Conservation (phyloP, 805 yeast species). For the Cyberlindnera maclurae region DNA sequence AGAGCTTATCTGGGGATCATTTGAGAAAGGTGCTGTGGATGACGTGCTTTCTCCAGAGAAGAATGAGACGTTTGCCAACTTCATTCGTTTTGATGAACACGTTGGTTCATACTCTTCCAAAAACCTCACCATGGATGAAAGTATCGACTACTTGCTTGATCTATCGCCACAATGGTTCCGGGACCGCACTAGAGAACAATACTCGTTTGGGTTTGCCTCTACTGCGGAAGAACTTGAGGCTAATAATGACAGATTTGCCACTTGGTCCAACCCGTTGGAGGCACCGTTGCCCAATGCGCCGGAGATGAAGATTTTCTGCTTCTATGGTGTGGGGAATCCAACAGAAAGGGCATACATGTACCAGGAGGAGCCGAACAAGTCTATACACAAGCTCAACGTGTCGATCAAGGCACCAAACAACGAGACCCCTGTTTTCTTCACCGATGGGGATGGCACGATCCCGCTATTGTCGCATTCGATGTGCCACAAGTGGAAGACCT, state of each 20-base stretch:
- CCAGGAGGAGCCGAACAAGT: constrained; percentile 55
- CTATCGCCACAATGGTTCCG: constrained; percentile 74
- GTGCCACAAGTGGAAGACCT: constrained; percentile 85
- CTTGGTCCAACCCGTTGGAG: constrained; percentile 95
- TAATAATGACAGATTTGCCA: constrained; percentile 66
- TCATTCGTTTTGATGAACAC: constrained; percentile 54
- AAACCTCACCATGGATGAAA: constrained; percentile 59
- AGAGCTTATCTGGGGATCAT: constrained; percentile 78
- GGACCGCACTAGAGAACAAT: constrained; percentile 57
- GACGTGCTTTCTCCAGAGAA: constrained; percentile 27
- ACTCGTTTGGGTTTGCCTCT: constrained; percentile 71
- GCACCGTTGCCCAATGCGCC: constrained; percentile 92
- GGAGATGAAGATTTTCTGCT: constrained; percentile 77
- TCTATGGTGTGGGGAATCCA: constrained; percentile 95
- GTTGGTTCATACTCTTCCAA: constrained; percentile 35
- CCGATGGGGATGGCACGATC: constrained; percentile 97
- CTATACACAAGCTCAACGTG: constrained; percentile 48
- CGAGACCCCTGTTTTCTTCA: constrained; percentile 62
- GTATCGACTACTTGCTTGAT: constrained; percentile 57
- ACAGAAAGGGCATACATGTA: constrained; percentile 92
- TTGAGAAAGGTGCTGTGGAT: constrained; percentile 64
- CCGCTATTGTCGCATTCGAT: constrained; percentile 80
- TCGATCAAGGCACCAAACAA: constrained; percentile 61
- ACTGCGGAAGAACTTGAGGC: constrained; percentile 48
- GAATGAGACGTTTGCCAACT: constrained; percentile 53